Base-by-base conservation (phyloP, 495 filamentous ascomycete genomes). In the Trichoderma reesei region DNA sequence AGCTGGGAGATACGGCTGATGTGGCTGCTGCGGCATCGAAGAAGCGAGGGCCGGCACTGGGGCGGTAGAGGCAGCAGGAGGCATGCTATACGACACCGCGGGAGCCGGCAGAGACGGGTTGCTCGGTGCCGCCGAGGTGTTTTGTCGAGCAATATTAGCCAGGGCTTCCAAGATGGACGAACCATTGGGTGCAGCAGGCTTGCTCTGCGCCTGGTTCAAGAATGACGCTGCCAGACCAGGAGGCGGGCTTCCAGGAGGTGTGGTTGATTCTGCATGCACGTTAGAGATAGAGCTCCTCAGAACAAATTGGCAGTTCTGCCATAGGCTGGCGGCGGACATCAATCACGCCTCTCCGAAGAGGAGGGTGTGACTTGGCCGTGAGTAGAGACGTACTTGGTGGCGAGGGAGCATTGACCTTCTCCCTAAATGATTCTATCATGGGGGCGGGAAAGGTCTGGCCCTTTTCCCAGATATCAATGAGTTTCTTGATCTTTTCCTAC, bases 381-480 rank as follows among this genome's bases (percentile, higher is more conserved):
- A 20, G n/a, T 26, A 26, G 62, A 56, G 72, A 85, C 88, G 86
- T 88, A 91, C 87, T 84, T 70, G 82, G 80, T 63, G 76, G 75
- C 41, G 83, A 76, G 64, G 51, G 51, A 56, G 83, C 79, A 65
- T 82, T 87, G 72, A 96, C 75, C 74, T 90, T 94, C 71, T 91
- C 82, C 73, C 92, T 96, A 82, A 96, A 96, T 16, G 84, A 84
- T 59, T 83, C 82, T 70, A 98, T 83, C 87, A 96, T 88, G 39
- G 85, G 72, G 26, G 84, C 72, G 34, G 93, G 92, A 76, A 98
- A 98, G 36, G 92, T 98, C 71, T 86, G 85, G 64, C 90, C 91
- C 66, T 92, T 92, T 72, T 98, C 93, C 94, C 94, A 98, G 70
- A 98, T 98, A 73, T 96, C 91, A 78, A 97, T 80, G 70, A 98